Evolutionary conservation across 305 asterid species (phyloP).

Genomic region (Fraxinus velutina): DNA sequence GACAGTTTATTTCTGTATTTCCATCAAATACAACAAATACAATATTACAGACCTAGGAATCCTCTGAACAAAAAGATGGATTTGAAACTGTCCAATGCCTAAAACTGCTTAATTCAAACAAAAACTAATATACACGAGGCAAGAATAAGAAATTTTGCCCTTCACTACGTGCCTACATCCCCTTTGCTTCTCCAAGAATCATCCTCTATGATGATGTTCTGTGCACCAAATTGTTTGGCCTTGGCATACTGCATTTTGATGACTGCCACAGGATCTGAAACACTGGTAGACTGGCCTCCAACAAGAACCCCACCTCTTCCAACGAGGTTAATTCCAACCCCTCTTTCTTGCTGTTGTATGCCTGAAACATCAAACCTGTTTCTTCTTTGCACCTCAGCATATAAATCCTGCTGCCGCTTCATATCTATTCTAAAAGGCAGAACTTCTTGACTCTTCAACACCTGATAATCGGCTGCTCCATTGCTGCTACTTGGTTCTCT

Average conservation of each 20-base stretch:
- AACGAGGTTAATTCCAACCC: slow-evolving; percentile 56
- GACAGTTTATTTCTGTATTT: slow-evolving; percentile 62
- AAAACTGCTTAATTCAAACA: slow-evolving; percentile 40
- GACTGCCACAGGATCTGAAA: slow-evolving; percentile 89
- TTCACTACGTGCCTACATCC: slow-evolving; percentile 55
- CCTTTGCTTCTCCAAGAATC: slow-evolving; percentile 73
- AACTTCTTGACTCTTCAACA: slow-evolving; percentile 41
- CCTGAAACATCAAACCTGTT: slow-evolving; percentile 58
- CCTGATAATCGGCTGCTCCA: slow-evolving; percentile 45
- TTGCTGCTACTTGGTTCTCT: slow-evolving; percentile 35
- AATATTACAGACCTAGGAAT: slow-evolving; percentile 53
- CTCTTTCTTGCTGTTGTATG: slow-evolving; percentile 51
- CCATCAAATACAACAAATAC: slow-evolving; percentile 76
- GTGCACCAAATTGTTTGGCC: slow-evolving; percentile 52
- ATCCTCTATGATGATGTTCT: slow-evolving; percentile 50
- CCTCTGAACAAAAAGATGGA: slow-evolving; percentile 37
- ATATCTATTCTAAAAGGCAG: slow-evolving; percentile 51
- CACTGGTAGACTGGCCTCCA: slow-evolving; percentile 58
- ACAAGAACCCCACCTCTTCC: slow-evolving; percentile 55
- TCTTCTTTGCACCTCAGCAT: slow-evolving; percentile 70
- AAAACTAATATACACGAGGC: slow-evolving; percentile 51
- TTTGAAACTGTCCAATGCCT: slow-evolving; percentile 42
- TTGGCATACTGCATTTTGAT: slow-evolving; percentile 74
- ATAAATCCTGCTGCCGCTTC: slow-evolving; percentile 52
- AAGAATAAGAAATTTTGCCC: slow-evolving; percentile 28